phyloP scores from a whole-genome alignment of 176 grass and related monocot genomes.

The Musa troglodytarum region DNA sequence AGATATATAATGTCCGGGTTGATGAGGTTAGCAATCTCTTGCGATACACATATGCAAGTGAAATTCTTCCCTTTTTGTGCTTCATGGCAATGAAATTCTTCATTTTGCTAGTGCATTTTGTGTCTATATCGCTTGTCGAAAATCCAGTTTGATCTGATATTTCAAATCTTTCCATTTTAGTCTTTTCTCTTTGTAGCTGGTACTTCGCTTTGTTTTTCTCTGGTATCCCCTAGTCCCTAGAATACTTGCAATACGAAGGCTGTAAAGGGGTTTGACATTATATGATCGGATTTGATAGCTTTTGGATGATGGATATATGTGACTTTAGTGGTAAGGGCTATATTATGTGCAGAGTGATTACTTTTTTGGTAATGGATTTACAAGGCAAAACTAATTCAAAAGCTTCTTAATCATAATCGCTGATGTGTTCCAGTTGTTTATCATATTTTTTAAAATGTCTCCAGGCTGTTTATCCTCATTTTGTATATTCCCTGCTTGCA shows the following conservation, averaged over 20 bases:
- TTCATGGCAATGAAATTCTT: not conserved
- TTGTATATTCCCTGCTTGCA: constrained; percentile 5
- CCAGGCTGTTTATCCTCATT: not conserved
- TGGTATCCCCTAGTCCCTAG: too few relatives aligned
- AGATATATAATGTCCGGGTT: constrained; percentile 93
- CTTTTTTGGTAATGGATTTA: too few relatives aligned
- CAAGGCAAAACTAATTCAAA: too few relatives aligned
- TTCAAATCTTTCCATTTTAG: not conserved
- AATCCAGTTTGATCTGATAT: not conserved
- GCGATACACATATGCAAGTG: not conserved
- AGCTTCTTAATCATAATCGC: too few relatives aligned
- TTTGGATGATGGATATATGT: too few relatives aligned
- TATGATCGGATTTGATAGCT: too few relatives aligned
- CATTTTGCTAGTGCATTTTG: not conserved
- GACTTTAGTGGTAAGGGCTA: too few relatives aligned
- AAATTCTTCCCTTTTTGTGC: not conserved
- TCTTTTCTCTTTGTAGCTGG: not conserved
- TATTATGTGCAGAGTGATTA: too few relatives aligned
- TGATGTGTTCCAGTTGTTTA: not conserved
- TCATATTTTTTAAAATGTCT: not conserved
- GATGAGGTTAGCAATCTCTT: constrained; percentile 49
- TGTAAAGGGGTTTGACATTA: too few relatives aligned
- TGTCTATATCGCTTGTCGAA: not conserved
- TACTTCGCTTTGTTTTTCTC: too few relatives aligned
- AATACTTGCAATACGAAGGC: too few relatives aligned